Percentiles rank a stretch among this genome's conserved stretches.
These are phyloP conservation scores for Prinsepia uniflora DNA, from an alignment of 306 rosid genomes.

Conservation along the genomic window DNA sequence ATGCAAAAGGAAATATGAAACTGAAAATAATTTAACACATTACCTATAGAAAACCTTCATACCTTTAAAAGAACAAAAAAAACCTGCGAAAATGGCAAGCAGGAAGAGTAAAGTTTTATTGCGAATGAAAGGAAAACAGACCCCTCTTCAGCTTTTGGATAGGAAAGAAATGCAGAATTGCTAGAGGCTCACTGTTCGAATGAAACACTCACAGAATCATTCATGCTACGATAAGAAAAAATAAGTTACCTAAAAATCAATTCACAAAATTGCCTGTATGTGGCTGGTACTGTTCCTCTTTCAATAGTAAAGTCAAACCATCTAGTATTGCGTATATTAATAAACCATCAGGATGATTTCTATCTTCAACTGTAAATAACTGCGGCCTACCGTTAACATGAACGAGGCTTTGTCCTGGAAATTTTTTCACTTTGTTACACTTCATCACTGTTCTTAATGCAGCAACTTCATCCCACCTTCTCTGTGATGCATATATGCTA, in stretches of 20 bases:
- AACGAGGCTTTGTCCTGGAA: slow-evolving; percentile 58
- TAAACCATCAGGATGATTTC: slow-evolving; percentile 48
- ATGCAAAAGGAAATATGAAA: too few relatives aligned
- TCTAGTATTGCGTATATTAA: slow-evolving; percentile 40
- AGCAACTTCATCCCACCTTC: slow-evolving; percentile 65
- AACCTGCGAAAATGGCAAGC: too few relatives aligned
- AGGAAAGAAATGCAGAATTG: too few relatives aligned
- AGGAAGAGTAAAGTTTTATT: too few relatives aligned
- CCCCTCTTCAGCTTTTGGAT: too few relatives aligned
- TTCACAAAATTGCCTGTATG: not conserved
- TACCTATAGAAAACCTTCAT: too few relatives aligned
- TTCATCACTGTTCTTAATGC: slow-evolving; percentile 53
- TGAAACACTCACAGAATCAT: too few relatives aligned
- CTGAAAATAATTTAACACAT: too few relatives aligned
- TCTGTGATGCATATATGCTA: slow-evolving; percentile 57
- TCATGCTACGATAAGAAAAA: too few relatives aligned
- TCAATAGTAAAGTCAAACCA: slow-evolving; percentile 39
- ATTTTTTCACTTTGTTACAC: slow-evolving; percentile 43
- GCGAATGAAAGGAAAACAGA: too few relatives aligned
- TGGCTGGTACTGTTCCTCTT: slow-evolving; percentile 20
- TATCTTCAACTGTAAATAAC: slow-evolving; percentile 53
- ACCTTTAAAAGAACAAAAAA: too few relatives aligned
- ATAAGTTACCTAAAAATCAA: not conserved
- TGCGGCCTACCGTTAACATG: slow-evolving; percentile 45
- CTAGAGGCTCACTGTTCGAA: too few relatives aligned